phyloP scores from a whole-genome alignment of 2,329 filamentous ascomycete genomes.

The Cyphellophora europaea region DNA sequence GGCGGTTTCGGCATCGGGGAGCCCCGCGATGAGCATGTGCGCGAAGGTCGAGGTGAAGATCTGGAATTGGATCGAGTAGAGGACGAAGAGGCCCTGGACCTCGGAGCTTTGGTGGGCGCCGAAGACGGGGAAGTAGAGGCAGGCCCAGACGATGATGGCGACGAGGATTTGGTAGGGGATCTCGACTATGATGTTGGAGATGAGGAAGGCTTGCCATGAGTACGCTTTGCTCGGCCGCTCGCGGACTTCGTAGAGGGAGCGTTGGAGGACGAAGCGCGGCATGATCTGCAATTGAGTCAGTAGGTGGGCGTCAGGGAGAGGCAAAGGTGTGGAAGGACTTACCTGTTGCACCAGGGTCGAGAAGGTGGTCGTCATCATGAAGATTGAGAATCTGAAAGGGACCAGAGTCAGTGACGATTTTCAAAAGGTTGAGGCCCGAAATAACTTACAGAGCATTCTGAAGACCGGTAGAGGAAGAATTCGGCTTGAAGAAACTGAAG shows the following conservation, averaged over 20 bases:
- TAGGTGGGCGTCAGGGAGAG: constrained; percentile 67
- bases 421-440: too few species aligned
- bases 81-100: constrained; percentile 61
- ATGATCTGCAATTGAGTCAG: too few species aligned
- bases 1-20: constrained; percentile 60
- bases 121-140: constrained; percentile 60
- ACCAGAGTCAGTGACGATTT: too few species aligned
- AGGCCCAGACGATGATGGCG: constrained; percentile 52
- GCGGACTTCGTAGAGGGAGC: constrained; percentile 49
- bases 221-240: constrained; percentile 59
- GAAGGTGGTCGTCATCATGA: constrained; percentile 19
- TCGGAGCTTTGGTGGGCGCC: constrained; percentile 59
- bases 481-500: constrained; percentile 16
- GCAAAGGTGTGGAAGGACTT: too few species aligned
- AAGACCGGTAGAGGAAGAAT: constrained; percentile 17
- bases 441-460: constrained; percentile 18
- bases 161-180: constrained; percentile 58
- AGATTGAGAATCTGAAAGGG: constrained; percentile 21
- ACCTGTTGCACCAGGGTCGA: constrained; percentile 27
- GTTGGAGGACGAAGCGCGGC: constrained; percentile 48
- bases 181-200: constrained; percentile 61
- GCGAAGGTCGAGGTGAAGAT: constrained; percentile 64
- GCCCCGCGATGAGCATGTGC: constrained; percentile 65
- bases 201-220: constrained; percentile 63
- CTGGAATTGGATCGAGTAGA: constrained; percentile 54